These are phyloP conservation scores for Naganishia sp. DNA, from an alignment of 1,284 basidiomycete genomes.

Conservation along the genomic window DNA sequence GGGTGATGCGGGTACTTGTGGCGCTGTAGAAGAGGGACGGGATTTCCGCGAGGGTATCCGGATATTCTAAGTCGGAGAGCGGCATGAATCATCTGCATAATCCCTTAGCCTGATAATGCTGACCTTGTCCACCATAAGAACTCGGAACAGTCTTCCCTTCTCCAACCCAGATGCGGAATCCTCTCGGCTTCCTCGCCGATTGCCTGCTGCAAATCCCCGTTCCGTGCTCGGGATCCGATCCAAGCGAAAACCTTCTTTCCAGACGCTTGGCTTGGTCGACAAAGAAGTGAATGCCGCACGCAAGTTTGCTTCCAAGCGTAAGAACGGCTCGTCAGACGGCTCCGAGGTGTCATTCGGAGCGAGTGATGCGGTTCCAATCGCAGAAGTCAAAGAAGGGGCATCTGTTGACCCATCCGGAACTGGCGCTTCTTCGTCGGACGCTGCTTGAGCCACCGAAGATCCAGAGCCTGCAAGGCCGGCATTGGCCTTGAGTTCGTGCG, in stretches of 20 bases:
- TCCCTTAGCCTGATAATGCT: constrained; percentile 35
- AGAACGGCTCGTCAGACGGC: constrained; percentile 62
- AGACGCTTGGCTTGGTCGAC: constrained; percentile 10
- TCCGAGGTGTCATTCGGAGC: constrained; percentile 39
- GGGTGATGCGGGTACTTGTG: constrained; percentile 15
- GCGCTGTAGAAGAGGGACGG: constrained; percentile 55
- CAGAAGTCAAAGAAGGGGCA: neutral
- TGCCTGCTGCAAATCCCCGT: constrained; percentile 29
- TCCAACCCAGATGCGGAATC: constrained; percentile 56
- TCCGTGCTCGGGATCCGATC: constrained; percentile 55
- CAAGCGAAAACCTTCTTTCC: constrained; percentile 34
- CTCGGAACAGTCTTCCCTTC: constrained; percentile 67
- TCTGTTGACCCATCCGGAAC: neutral
- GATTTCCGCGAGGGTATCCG: constrained; percentile 85
- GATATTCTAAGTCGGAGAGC: constrained; percentile 57
- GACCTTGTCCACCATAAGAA: constrained; percentile 76
- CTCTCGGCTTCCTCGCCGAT: constrained; percentile 52
- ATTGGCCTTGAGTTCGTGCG: neutral
- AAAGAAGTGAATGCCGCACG: constrained; percentile 3
- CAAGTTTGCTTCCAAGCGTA: constrained; percentile 50
- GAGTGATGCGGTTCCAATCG: constrained; percentile 36
- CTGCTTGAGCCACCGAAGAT: neutral
- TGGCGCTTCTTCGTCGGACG: neutral
- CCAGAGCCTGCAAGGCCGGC: neutral
- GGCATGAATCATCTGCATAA: neutral